Evolutionary conservation across 371 early-diverging fungal genomes (phyloP).

Genomic region (Rhizopus delemar): DNA sequence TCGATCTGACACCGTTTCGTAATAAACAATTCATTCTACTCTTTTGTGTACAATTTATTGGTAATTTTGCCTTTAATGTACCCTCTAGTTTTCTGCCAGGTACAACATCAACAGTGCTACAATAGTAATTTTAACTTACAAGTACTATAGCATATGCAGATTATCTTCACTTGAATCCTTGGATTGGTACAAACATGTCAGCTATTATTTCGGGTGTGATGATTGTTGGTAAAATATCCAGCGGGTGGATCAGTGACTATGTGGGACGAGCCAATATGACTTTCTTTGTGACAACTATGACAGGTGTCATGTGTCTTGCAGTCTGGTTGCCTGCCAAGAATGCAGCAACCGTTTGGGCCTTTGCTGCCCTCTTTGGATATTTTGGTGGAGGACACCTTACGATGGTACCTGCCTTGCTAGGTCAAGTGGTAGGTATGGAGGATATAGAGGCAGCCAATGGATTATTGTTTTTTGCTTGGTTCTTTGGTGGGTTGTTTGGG

Average conservation of each 20-base stretch:
- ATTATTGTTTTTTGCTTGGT: slow-evolving; percentile 56
- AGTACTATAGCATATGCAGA: slow-evolving; percentile 37
- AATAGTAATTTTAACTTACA: not conserved
- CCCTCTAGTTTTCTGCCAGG: slow-evolving; percentile 24
- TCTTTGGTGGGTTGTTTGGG: slow-evolving; percentile 62
- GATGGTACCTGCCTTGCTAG: slow-evolving; percentile 55
- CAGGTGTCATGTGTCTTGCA: slow-evolving; percentile 44
- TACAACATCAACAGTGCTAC: slow-evolving; percentile 1
- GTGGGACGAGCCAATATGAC: slow-evolving; percentile 62
- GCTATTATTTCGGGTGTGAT: slow-evolving; percentile 55
- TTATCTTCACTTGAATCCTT: slow-evolving; percentile 30
- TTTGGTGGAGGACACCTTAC: slow-evolving; percentile 65
- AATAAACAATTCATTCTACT: slow-evolving; percentile 36
- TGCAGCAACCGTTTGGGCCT: slow-evolving; percentile 40
- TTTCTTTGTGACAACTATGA: slow-evolving; percentile 39
- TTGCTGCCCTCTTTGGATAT: slow-evolving; percentile 53
- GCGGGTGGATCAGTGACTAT: slow-evolving; percentile 55
- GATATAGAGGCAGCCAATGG: slow-evolving; percentile 58
- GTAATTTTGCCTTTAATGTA: slow-evolving; percentile 47
- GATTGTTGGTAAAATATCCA: slow-evolving; percentile 55
- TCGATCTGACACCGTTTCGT: slow-evolving; percentile 34
- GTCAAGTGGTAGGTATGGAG: slow-evolving; percentile 34
- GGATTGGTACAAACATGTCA: slow-evolving; percentile 43
- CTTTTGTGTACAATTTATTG: slow-evolving; percentile 37
- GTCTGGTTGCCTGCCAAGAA: slow-evolving; percentile 42